phyloP scores from a whole-genome alignment of 2,329 filamentous ascomycete species.

The Aspergillus candidus region DNA sequence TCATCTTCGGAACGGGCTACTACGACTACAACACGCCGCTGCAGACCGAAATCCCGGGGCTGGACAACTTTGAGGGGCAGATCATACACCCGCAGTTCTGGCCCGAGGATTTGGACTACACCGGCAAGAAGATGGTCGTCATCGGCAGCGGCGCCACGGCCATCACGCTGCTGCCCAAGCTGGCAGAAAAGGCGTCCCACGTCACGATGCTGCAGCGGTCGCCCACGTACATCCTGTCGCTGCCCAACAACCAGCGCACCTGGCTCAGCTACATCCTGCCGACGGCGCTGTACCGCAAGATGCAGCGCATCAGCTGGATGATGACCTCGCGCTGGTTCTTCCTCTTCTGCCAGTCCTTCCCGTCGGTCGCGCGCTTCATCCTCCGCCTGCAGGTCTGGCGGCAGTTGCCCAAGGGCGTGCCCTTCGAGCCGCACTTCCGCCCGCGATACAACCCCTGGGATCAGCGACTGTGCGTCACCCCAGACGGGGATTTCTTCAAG shows the following conservation, averaged over 20 bases:
- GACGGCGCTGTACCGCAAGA: conserved; percentile 22
- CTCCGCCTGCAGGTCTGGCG: conserved; percentile 42
- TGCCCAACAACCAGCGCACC: conserved; percentile 33
- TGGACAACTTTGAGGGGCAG: conserved; percentile 59
- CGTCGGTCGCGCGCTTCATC: conserved; percentile 43
- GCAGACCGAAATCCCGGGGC: conserved; percentile 56
- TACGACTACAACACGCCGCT: conserved; percentile 65
- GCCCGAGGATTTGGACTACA: conserved; percentile 62
- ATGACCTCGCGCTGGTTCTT: conserved; percentile 46
- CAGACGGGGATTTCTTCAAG: conserved; percentile 55
- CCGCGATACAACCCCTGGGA: conserved; percentile 63
- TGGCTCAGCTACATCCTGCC: conserved; percentile 31
- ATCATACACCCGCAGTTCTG: conserved; percentile 70
- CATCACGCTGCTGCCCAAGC: conserved; percentile 65
- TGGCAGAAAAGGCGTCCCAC: conserved; percentile 58
- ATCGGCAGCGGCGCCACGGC: conserved; percentile 76
- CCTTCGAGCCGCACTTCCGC: conserved; percentile 58
- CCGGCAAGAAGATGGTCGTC: conserved; percentile 62
- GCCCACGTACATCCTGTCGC: conserved; percentile 62
- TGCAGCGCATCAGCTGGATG: conserved; percentile 45
- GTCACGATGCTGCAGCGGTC: conserved; percentile 79
- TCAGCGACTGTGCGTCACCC: conserved; percentile 68
- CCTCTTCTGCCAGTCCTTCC: conserved; percentile 51
- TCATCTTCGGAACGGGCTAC: conserved; percentile 62
- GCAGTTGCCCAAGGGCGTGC: conserved; percentile 50